Base-by-base conservation (phyloP, 78 protist species). In the Capsaspora owczarzaki region DNA sequence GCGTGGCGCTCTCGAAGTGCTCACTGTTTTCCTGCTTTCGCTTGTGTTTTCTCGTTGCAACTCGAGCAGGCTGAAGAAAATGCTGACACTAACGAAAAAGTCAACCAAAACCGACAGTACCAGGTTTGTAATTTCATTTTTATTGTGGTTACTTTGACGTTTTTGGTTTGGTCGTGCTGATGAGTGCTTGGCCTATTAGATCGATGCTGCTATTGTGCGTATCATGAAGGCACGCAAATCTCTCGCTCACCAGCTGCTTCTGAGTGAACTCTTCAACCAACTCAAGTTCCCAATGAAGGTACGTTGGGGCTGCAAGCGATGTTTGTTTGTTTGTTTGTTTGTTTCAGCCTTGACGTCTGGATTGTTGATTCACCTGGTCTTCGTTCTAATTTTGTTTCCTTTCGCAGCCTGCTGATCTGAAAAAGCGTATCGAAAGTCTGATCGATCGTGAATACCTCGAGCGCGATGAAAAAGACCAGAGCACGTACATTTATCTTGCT, bases 391-490 rank as follows among this genome's bases (percentile, higher is more conserved):
- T 1, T 49, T 5, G 6, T 16, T 88, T 84, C 14, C 56, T 78
- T 12, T 81, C 85, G 40, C 80, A 91, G 82, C 86, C 95, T 31
- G 70, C 74, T 0, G 97, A 95, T 47, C 53, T 94, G 49, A 96
- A 96, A 86, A 95, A 94, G 79, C 81, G 98, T 46, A 89, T 96
- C 35, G 99, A 96, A 76, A 74, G 84, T 2, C 84, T 96, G 46
- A 93, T 96, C 22, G 99, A 96, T 19, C 91, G 96, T 27, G 99
- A 95, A 75, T 96, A 96, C 68, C 66, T 96, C 25, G 93, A 90
- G 76, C 85, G 99, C 69, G 92, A 87, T 78, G 85, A 69, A 53
- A 84, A 83, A 40, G 68, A 92, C 60, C 77, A 93, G 2, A 75
- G 61, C 84, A 33, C 33, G 51, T 96, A 96, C 90, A 68, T 75